A percentile compares a stretch with the other conserved stretches of the same genome.
These are phyloP conservation scores for Xylaria longipes DNA, from an alignment of 495 filamentous ascomycete genomes.

Conservation along the genomic window DNA sequence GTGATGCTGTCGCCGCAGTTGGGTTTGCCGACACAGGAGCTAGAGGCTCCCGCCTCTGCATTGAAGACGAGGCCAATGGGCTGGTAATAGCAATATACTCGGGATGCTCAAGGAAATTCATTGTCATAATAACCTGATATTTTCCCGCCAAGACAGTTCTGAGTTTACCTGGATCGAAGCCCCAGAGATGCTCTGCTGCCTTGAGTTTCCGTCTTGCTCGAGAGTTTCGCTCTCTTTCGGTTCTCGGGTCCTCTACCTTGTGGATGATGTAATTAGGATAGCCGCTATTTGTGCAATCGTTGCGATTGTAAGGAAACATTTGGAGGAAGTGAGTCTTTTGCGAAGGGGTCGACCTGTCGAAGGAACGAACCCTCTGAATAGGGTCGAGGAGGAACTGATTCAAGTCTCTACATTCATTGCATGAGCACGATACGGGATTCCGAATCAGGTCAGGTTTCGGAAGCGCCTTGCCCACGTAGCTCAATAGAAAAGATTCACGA, in stretches of 20 bases:
- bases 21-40: neutral
- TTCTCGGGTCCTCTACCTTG: neutral
- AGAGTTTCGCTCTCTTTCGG: neutral
- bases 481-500: conserved; percentile 29
- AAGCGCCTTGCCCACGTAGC: conserved; percentile 27
- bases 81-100: neutral
- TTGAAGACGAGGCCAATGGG: neutral
- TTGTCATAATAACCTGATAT: neutral
- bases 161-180: neutral
- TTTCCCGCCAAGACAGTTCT: neutral
- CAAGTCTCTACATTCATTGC: neutral
- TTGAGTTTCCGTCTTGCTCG: neutral
- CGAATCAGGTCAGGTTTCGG: neutral
- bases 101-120: neutral
- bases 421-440: neutral
- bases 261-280: neutral
- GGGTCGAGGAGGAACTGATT: neutral
- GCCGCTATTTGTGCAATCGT: neutral
- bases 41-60: neutral
- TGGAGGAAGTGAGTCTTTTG: neutral
- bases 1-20: neutral
- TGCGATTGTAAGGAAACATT: neutral
- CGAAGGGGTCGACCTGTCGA: neutral
- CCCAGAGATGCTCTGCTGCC: neutral
- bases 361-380: neutral